phyloP scores from a whole-genome alignment of 2,329 filamentous ascomycete species.

The Leptoxyphium fumago region DNA sequence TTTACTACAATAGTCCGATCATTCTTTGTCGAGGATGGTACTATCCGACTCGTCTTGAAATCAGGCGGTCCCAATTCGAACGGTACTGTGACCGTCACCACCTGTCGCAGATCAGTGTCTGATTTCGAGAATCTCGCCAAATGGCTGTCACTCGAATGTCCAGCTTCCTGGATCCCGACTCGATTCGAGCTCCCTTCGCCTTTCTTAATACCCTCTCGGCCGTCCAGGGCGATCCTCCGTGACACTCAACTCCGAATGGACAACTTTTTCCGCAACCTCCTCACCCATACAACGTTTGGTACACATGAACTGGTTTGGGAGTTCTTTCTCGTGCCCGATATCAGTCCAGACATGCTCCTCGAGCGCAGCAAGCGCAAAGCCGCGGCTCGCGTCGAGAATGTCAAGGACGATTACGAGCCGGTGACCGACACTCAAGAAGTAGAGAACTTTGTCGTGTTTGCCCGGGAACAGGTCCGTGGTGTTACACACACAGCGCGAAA shows the following conservation, averaged over 20 bases:
- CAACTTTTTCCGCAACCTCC: constrained; percentile 71
- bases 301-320: constrained; percentile 98
- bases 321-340: constrained; percentile 91
- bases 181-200: constrained; percentile 67
- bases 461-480: constrained; percentile 73
- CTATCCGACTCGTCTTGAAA: constrained; percentile 82
- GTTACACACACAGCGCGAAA: constrained; percentile 73
- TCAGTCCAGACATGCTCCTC: constrained; percentile 79
- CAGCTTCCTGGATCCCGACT: constrained; percentile 84
- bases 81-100: constrained; percentile 83
- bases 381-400: constrained; percentile 64
- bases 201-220: constrained; percentile 85
- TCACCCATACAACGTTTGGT: constrained; percentile 80
- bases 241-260: constrained; percentile 80
- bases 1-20: constrained; percentile 88
- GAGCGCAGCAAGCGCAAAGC: constrained; percentile 79
- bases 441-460: constrained; percentile 83
- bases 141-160: constrained; percentile 75
- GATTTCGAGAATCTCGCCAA: constrained; percentile 86
- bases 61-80: constrained; percentile 74
- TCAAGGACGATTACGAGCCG: constrained; percentile 78
- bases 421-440: constrained; percentile 70
- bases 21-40: constrained; percentile 94
- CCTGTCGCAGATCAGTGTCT: constrained; percentile 68
- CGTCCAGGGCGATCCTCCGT: constrained; percentile 70